These are phyloP conservation scores for Alternaria arbusti DNA, from an alignment of 2,329 filamentous ascomycete species.

Conservation along the genomic window DNA sequence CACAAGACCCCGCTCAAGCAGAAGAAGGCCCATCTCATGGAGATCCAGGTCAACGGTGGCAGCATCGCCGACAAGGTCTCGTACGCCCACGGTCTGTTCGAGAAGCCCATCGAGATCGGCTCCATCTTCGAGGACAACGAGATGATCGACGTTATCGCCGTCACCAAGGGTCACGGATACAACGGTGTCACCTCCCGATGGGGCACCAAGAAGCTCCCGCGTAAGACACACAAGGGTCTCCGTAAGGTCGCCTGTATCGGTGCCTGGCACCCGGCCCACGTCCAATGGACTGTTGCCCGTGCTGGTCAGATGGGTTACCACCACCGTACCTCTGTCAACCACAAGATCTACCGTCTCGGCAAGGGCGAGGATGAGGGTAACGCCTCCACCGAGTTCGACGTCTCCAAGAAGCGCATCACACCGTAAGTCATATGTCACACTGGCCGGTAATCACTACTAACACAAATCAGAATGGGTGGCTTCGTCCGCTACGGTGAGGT, in stretches of 20 bases:
- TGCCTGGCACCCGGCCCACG: constrained; percentile 99
- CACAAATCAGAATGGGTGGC: constrained; percentile 80
- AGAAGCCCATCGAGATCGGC: constrained; percentile 96
- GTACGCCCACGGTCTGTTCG: constrained; percentile 93
- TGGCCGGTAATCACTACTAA: constrained; percentile 40
- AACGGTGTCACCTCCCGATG: constrained; percentile 95
- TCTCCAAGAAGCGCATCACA: constrained; percentile 99
- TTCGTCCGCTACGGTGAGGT: constrained; percentile 99
- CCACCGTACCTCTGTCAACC: constrained; percentile 99
- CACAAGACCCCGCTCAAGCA: constrained; percentile 99
- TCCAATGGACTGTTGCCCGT: constrained; percentile 99
- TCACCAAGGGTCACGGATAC: constrained; percentile 99
- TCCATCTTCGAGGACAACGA: constrained; percentile 99
- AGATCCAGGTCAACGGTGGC: constrained; percentile 99
- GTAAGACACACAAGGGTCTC: constrained; percentile 99
- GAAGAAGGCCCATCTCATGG: constrained; percentile 99
- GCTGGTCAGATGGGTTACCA: constrained; percentile 99
- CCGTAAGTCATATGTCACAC: constrained; percentile 72
- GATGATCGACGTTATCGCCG: constrained; percentile 98
- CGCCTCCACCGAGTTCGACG: constrained; percentile 92
- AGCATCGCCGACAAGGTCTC: constrained; percentile 95
- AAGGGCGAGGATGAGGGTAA: constrained; percentile 90
- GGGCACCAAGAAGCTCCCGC: constrained; percentile 99
- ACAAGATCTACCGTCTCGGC: constrained; percentile 99
- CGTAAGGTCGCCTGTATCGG: constrained; percentile 99